Conservation (phyloP, 1,284 basidiomycete genomes). For the Cutaneotrichosporon spelunceum region DNA sequence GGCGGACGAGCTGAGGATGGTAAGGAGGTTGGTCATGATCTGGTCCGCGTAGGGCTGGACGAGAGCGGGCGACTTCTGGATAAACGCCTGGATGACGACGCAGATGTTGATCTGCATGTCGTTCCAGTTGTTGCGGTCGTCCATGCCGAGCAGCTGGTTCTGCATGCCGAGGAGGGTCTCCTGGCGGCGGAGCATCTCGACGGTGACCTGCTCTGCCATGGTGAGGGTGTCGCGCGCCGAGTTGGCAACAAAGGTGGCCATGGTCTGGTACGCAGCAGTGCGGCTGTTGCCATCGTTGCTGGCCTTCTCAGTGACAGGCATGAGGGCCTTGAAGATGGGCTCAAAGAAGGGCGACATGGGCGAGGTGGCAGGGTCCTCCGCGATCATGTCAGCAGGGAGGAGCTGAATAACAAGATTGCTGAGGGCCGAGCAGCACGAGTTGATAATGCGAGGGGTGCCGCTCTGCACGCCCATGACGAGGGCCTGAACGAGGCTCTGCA, state of each 20-base stretch:
- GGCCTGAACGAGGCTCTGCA: slow-evolving; percentile 77
- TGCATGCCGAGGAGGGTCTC: slow-evolving; percentile 79
- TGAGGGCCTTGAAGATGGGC: slow-evolving; percentile 74
- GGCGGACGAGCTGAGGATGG: slow-evolving; percentile 77
- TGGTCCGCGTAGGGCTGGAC: slow-evolving; percentile 87
- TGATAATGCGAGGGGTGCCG: slow-evolving; percentile 69
- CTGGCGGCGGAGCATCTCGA: slow-evolving; percentile 81
- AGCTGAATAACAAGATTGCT: slow-evolving; percentile 92
- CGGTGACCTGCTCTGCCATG: slow-evolving; percentile 76
- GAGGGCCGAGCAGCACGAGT: slow-evolving; percentile 94
- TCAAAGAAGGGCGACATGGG: slow-evolving; percentile 88
- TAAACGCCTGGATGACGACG: slow-evolving; percentile 78
- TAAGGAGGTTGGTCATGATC: slow-evolving; percentile 89
- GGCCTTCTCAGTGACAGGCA: slow-evolving; percentile 74
- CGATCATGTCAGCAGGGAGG: slow-evolving; percentile 55
- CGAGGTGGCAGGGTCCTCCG: slow-evolving; percentile 55
- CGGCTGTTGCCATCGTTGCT: slow-evolving; percentile 90
- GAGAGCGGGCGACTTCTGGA: slow-evolving; percentile 76
- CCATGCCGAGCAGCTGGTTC: slow-evolving; percentile 90
- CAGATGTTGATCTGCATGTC: slow-evolving; percentile 96
- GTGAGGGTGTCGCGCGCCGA: slow-evolving; percentile 75
- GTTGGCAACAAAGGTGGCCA: slow-evolving; percentile 79
- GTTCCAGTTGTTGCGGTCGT: slow-evolving; percentile 98
- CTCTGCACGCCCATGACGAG: slow-evolving; percentile 79
- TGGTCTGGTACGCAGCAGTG: slow-evolving; percentile 93